Evolutionary conservation across 495 filamentous ascomycete species (phyloP).

Genomic region (Parathielavia appendiculata): DNA sequence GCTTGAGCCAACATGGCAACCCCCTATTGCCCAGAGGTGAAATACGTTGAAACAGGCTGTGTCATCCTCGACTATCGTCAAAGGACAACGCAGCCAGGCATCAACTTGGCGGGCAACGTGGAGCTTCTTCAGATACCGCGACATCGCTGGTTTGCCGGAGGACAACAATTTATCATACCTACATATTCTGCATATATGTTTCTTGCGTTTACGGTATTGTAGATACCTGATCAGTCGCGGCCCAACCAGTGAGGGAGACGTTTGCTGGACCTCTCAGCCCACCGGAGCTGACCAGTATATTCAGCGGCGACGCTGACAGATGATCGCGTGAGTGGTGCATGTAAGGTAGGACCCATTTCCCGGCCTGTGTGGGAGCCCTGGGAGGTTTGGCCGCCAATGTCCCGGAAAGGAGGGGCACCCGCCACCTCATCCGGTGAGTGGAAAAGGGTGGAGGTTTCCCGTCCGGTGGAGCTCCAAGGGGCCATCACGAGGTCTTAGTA

Average conservation of each 20-base stretch:
- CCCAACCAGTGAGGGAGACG: background rate
- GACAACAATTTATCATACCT: background rate
- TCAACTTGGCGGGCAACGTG: slow-evolving; percentile 6
- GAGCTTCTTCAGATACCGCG: background rate
- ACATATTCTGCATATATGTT: no score
- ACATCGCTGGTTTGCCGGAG: background rate
- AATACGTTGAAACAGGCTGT: slow-evolving; percentile 1
- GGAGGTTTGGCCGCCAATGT: background rate
- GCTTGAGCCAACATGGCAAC: background rate
- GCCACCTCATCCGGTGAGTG: background rate
- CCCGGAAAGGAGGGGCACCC: slow-evolving; percentile 1
- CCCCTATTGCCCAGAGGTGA: background rate
- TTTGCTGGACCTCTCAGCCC: background rate
- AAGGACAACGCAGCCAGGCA: background rate
- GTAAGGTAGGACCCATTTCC: background rate
- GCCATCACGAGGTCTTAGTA: slow-evolving; percentile 2
- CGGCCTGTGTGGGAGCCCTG: slow-evolving; percentile 1
- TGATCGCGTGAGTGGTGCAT: background rate
- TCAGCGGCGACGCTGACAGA: background rate
- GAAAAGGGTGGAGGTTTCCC: background rate
- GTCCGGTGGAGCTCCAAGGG: slow-evolving; percentile 3
- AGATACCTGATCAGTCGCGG: background rate
- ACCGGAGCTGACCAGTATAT: background rate
- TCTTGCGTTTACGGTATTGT: background rate
- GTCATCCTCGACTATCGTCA: background rate